Evolutionary conservation across 2,329 filamentous ascomycete species (phyloP), one percentile per base, ranked within the genome.

Genomic region (Lasiodiplodia hormozganensis): DNA sequence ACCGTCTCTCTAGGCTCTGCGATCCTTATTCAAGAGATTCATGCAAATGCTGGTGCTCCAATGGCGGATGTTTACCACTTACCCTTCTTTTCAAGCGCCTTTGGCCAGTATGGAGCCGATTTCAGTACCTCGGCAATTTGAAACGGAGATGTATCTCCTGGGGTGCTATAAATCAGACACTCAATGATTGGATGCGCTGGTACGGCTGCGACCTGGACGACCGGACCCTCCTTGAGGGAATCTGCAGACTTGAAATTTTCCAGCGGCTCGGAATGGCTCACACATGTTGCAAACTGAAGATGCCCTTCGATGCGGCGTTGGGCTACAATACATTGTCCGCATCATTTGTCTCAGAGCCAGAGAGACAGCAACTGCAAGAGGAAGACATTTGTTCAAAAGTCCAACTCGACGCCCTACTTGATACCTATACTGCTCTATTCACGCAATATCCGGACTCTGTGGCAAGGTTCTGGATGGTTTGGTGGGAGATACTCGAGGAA

Each of bases 231-330:
- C 14, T 56, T 3, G 16, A 34, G 14, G 28, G 18, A 10, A 38
- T 56, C 6, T 56, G 53, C n/a, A 56, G 53, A 1, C 53, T 56
- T 12, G 53, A 56, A 12, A 2, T 38, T 1, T 56, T 56, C 4
- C 28, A 56, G 11, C 31, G 53, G 28, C 53, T 56, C 23, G 28
- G 53, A 16, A 38, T 56, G 53, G 53, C 28, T 28, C 31, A 56
- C 21, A 56, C 53, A 11, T 56, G 53, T 12, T 56, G 53, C 53
- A 21, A 10, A n/a, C 2, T 36, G 2, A 8, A 1, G 2, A 1
- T 18, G 2, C 3, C 5, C 2, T 21, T 18, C 1, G 23, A 31
- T 14, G 0, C 31, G 3, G 25, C n/a, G 0, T 1, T 18, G 18
- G 18, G 16, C 2, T 36, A 40, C 3, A 7, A 57, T 2, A 21